Base-by-base conservation (phyloP, 768 basidiomycete genomes). In the Guyanaporus albipodus region DNA sequence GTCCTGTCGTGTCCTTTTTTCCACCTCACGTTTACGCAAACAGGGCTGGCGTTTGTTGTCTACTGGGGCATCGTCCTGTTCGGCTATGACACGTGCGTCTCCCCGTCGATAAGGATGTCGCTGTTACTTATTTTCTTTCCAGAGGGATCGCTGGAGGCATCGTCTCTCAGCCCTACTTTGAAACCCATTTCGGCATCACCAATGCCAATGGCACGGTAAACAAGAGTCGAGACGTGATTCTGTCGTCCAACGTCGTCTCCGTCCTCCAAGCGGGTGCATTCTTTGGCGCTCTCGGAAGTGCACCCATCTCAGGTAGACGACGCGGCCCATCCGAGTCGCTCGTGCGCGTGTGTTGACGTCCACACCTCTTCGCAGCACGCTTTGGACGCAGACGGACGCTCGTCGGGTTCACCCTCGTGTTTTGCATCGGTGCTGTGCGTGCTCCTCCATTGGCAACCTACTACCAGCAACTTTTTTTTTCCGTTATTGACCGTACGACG, bases 191-290 rank as follows among this genome's bases (percentile, higher is more conserved):
- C 57, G 79, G 79, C 14, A 70, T 87, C 42, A 61, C 70, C 41
- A 69, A 75, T 28, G 42, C 68, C 2, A 62, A 77, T 44, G 79
- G 79, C 19, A 57, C 55, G 2, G 60, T 64, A 33, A 65, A 82
- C 60, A 57, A 60, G 18, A 51, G 50, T 19, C 64, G 70, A 29
- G 54, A 64, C 17, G 76, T 84, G 46, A 68, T 73, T 4, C 71
- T 91, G n/a, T 83, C 83, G 0, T 84, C 85, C 34, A 90, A 87
- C 53, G 83, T 94, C 34, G 91, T 93, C 15, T 88, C 91, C 4
- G 87, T 92, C 4, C 74, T 93, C 9, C 91, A 92, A 61, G 87
- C 82, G 4, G 89, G 89, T 10, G 87, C 88, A 1, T 91, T 92
- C 75, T 92, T 92, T 59, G 91, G 91, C 47, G 87, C 90, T 12